Evolutionary conservation across 2,329 filamentous ascomycete species (phyloP).

Genomic region (Neophaeococcomyces mojaviensis): DNA sequence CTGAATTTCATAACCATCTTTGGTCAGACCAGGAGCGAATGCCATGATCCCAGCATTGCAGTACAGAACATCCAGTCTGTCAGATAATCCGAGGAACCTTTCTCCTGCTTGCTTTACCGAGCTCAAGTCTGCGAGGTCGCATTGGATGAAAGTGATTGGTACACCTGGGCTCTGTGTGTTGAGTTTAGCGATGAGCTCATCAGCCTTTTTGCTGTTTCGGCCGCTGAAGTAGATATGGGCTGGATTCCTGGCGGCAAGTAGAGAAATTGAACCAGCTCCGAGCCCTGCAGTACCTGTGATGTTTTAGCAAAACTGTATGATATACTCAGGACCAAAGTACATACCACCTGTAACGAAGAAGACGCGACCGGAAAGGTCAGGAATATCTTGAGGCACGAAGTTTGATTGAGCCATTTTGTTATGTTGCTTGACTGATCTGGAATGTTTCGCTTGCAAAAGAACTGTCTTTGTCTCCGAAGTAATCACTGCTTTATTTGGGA

Average conservation of each 20-base stretch:
- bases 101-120: constrained; percentile 37
- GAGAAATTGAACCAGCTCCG: constrained; percentile 38
- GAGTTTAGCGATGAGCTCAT: constrained; percentile 32
- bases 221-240: constrained; percentile 40
- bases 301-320: not conserved
- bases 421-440: not conserved
- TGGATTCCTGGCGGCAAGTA: constrained; percentile 39
- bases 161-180: constrained; percentile 17
- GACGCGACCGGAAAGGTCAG: constrained; percentile 34
- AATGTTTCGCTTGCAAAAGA: not conserved
- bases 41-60: constrained; percentile 29
- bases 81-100: constrained; percentile 13
- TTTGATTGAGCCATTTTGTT: not conserved
- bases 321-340: not conserved
- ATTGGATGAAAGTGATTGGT: constrained; percentile 31
- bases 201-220: constrained; percentile 29
- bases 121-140: constrained; percentile 40
- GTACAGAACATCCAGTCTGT: constrained; percentile 25
- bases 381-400: constrained; percentile 29
- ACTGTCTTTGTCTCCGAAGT: too few species aligned
- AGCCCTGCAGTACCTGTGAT: constrained; percentile 22
- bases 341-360: constrained; percentile 38
- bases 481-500: too few species aligned
- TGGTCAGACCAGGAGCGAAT: constrained; percentile 18
- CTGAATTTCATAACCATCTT: constrained; percentile 28